Evolutionary conservation across 768 basidiomycete genomes (phyloP), one percentile per base, ranked within the genome.

Genomic region (Psilocybe cyanescens): DNA sequence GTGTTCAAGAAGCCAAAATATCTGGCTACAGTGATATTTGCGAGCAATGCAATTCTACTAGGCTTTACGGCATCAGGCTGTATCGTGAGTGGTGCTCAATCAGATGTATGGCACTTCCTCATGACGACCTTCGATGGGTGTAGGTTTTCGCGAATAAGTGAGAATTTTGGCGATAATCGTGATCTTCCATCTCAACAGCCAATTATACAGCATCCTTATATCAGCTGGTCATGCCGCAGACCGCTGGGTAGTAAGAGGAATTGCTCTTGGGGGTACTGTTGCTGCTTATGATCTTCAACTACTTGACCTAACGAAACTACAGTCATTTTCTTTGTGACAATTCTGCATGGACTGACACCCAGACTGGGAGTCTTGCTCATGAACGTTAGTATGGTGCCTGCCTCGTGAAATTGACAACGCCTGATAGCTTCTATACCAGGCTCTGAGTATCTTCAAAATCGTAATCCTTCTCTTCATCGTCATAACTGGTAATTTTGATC

Each of bases 241-340:
- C 19, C 70, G 73, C 1, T 88, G 86, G 86, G 75, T 75, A 2
- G 81, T 81, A 16, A 81, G 86, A 55, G 85, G 85, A 0, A 86
- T 89, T 56, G 86, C 84, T 3, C 71, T 88, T 1, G 86, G 77
- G 70, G 83, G 86, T 82, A 39, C 12, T 73, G 5, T 44, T 44
- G 7, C 4, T 16, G 14, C 41, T 63, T 39, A 4, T 0, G 14
- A 35, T 35, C 51, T 16, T 5, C 31, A 19, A 12, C 9, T 6
- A 37, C 17, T 39, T 17, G 5, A 16, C 16, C 30, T 46, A 17
- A 52, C 41, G 9, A 14, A 14, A 3, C 3, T 49, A 6, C 56
- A 86, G 86, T 83, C 1, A 85, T 85, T 5, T 56, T 75, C 54
- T 84, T 83, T 54, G 81, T 81, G 0, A 82, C 83, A 0, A 29